Evolutionary conservation across 208 protist genomes (phyloP).

Genomic region (Acanthamoeba sp.): DNA sequence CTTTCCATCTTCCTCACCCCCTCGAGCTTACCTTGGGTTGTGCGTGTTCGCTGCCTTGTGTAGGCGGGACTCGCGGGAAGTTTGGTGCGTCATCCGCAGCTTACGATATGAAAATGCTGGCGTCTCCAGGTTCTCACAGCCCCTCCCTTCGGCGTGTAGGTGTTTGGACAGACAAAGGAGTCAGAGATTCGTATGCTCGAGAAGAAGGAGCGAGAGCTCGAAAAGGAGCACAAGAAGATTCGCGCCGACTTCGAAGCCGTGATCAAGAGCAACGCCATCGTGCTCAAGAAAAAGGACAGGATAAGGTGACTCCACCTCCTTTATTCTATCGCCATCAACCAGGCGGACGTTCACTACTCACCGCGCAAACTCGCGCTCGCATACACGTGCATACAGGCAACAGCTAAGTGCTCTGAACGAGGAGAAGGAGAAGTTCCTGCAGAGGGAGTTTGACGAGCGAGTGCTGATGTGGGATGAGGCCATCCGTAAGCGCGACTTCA

Average conservation of each 20-base stretch:
- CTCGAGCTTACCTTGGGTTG: no score
- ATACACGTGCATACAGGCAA: not conserved
- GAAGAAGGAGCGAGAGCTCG: slow-evolving; percentile 59
- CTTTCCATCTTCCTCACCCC: no score
- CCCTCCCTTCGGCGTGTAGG: not conserved
- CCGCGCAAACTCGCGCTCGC: not conserved
- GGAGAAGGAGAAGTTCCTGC: slow-evolving; percentile 68
- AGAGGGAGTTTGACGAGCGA: slow-evolving; percentile 43
- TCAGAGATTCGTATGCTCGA: slow-evolving; percentile 51
- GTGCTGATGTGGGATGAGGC: slow-evolving; percentile 15
- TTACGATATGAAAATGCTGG: no score
- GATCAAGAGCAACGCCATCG: slow-evolving; percentile 41
- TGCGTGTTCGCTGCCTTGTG: no score
- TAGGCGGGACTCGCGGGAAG: no score
- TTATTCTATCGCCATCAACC: not conserved
- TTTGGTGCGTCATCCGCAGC: no score
- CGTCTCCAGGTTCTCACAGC: no score
- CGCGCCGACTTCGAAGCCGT: slow-evolving; percentile 57
- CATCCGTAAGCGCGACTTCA: slow-evolving; percentile 12
- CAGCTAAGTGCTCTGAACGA: slow-evolving; percentile 28
- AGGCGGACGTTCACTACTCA: not conserved
- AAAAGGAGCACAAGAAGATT: slow-evolving; percentile 72
- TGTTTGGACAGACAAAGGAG: slow-evolving; percentile 46
- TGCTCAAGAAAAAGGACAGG: slow-evolving; percentile 66
- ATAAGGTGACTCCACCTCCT: not conserved